Conservation (phyloP, 345 rosid genomes). For the Carallia pectinifolia region DNA sequence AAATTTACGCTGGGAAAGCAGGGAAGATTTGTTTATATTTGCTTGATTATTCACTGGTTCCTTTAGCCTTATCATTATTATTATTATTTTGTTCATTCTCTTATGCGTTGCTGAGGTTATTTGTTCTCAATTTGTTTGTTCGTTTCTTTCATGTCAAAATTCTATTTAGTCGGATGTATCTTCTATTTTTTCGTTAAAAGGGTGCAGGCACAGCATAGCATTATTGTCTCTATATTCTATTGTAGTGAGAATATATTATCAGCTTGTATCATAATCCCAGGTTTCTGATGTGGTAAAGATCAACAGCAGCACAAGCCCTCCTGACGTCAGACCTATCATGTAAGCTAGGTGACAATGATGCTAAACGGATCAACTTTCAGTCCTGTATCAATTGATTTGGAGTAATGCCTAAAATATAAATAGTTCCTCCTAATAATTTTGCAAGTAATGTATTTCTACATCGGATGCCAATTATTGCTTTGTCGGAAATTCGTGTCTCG, state of each 20-base stretch:
- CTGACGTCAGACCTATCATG: no score
- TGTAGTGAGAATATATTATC: not conserved
- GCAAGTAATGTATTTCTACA: no score
- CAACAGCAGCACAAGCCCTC: no score
- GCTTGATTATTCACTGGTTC: conserved; percentile 5
- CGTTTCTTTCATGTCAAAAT: not conserved
- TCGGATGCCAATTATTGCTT: no score
- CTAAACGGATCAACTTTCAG: no score
- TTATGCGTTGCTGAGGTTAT: not conserved
- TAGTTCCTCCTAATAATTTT: no score
- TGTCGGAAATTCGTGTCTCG: no score
- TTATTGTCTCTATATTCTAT: not conserved
- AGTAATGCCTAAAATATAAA: no score
- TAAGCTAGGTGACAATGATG: no score
- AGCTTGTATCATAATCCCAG: conserved; percentile 13
- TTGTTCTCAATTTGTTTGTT: not conserved
- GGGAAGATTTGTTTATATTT: conserved; percentile 3
- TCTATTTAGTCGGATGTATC: not conserved
- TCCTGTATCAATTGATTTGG: no score
- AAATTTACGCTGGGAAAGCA: not conserved
- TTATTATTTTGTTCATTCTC: not conserved
- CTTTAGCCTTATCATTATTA: not conserved
- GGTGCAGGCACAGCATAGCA: conserved; percentile 6
- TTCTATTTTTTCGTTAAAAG: not conserved
- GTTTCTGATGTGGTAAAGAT: not conserved